Evolutionary conservation across 1,284 basidiomycete genomes (phyloP), one percentile per base, ranked within the genome.

Genomic region (Irpex sp.): DNA sequence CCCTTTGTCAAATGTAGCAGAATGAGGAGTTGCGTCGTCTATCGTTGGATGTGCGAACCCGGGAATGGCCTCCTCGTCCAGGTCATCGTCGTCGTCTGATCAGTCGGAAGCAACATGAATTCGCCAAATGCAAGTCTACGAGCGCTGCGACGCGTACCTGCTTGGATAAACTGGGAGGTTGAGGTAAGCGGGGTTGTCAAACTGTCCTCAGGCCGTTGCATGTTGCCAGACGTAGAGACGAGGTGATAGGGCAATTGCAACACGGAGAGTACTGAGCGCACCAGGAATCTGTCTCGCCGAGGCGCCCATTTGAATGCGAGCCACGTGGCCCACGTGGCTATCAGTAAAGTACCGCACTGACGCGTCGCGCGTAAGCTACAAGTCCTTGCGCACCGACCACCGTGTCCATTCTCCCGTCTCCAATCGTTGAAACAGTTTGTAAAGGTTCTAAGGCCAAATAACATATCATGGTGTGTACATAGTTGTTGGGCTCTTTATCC

Each of bases 21-120:
- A 61, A 62, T 77, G 77, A 21, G 67, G 67, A 8, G 67, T 69
- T 5, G 4, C 43, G 2, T 79, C 75, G 15, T 76, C 74, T 61
- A 86, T 72, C 50, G 79, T 71, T 46, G 90, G 88, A 70, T 86
- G 84, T 4, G 88, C 81, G 79, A 90, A 93, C 9, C 86, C 85
- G 15, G 91, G 91, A 59, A 93, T 90, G 73, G 83, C 79, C 56
- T 88, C 88, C 69, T 93, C 91, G 75, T 93, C 87, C 58, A 90
- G 74, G 73, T 93, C 91, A 63, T 90, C 89, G 58, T 93, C 92
- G 62, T 92, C 89, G 70, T 88, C 85, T 79, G 65, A 56, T 56
- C 33, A 35, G 33, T 8, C 11, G 31, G 17, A 11, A 35, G 31
- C 15, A 56, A 13, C 13, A 57, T 63, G 59, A 58, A 74, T 69